Evolutionary conservation across 176 grass and related monocot genomes (phyloP).

Genomic region (Calamus simplicifolius): DNA sequence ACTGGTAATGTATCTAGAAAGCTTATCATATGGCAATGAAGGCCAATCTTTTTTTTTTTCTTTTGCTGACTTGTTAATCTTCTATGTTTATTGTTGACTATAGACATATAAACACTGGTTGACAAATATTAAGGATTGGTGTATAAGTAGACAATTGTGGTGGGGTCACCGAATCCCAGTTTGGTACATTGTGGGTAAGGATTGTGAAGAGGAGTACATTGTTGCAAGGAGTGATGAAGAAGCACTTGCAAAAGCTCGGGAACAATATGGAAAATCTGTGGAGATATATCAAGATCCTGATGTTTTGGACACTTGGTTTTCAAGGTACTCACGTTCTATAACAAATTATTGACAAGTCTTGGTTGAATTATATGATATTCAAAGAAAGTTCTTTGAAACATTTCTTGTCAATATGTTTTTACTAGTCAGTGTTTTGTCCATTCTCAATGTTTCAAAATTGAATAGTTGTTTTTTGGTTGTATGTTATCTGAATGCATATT

Average conservation of each 20-base stretch:
- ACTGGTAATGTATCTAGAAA: neutral
- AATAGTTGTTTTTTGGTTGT: too few species aligned
- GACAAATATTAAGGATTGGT: slow-evolving; percentile 99
- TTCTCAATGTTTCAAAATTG: too few species aligned
- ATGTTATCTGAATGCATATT: too few species aligned
- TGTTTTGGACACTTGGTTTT: slow-evolving; percentile 98
- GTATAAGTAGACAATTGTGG: slow-evolving; percentile 98
- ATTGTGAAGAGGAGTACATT: slow-evolving; percentile 88
- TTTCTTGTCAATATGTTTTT: too few species aligned
- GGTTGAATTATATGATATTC: too few species aligned
- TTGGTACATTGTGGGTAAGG: slow-evolving; percentile 95
- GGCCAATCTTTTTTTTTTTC: slow-evolving; percentile 8
- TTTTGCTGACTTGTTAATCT: slow-evolving; percentile 7
- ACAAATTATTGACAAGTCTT: neutral
- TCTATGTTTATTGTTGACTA: slow-evolving; percentile 13
- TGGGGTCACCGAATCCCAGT: slow-evolving; percentile 98
- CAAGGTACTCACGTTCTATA: slow-evolving; percentile 39
- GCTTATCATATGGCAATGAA: slow-evolving; percentile 1
- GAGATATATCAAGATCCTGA: slow-evolving; percentile 98
- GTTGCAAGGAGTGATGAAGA: slow-evolving; percentile 72
- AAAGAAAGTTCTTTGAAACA: too few species aligned
- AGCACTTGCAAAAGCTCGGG: slow-evolving; percentile 67
- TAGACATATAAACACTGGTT: slow-evolving; percentile 99
- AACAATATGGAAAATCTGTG: slow-evolving; percentile 86
- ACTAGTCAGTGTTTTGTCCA: too few species aligned